A percentile compares a stretch with the other conserved stretches of the same genome.
Evolutionary conservation across 106 monocot species (phyloP).

Genomic region (Iris macrosiphon): DNA sequence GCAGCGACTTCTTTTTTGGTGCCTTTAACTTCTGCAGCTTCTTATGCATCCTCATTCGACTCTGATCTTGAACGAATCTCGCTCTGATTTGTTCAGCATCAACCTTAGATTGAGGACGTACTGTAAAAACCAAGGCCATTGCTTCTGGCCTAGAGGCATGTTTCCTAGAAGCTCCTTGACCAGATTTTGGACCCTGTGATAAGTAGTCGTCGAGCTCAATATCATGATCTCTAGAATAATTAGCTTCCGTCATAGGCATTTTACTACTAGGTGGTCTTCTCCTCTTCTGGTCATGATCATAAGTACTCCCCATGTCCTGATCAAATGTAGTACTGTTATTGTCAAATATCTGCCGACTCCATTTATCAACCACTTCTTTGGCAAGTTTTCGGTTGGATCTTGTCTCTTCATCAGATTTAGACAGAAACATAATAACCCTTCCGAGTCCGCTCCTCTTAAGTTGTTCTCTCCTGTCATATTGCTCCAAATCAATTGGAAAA

Average conservation of each 20-base stretch:
- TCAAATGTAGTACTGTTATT: constrained; percentile 94
- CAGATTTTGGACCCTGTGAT: constrained; percentile 66
- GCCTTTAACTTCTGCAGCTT: constrained; percentile 89
- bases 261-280: constrained; percentile 46
- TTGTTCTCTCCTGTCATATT: constrained; percentile 75
- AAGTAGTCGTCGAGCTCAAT: no score
- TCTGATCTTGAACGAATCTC: constrained; percentile 68
- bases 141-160: constrained; percentile 94
- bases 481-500: constrained; percentile 93
- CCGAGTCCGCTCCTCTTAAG: constrained; percentile 96
- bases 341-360: constrained; percentile 98
- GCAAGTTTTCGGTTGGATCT: constrained; percentile 86
- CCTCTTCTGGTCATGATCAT: constrained; percentile 77
- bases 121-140: constrained; percentile 73
- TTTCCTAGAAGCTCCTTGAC: constrained; percentile 65
- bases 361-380: constrained; percentile 98
- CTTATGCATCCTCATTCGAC: constrained; percentile 88
- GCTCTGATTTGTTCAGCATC: constrained; percentile 88
- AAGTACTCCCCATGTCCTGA: constrained; percentile 87
- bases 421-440: constrained; percentile 99
- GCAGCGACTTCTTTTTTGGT: constrained; percentile 91
- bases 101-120: constrained; percentile 88
- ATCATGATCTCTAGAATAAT: no score
- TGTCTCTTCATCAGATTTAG: constrained; percentile 97
- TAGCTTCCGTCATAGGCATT: no score